Evolutionary conservation across 306 rosid genomes (phyloP).

Genomic region (Fagus sylvatica): DNA sequence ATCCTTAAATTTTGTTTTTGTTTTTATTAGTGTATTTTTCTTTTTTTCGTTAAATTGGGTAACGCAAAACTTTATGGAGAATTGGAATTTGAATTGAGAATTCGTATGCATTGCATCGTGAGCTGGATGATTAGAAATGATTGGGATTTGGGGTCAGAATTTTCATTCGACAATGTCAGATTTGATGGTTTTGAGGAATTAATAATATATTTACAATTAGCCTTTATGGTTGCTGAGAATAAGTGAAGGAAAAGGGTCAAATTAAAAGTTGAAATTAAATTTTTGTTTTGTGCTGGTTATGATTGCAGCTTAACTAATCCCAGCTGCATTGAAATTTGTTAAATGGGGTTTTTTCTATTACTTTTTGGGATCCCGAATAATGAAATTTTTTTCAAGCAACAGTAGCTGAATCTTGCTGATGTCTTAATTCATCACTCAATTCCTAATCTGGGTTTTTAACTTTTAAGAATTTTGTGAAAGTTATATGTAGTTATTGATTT

Average conservation of each 20-base stretch:
- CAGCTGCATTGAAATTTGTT: background rate
- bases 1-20: background rate
- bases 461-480: conserved; percentile 10
- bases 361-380: background rate
- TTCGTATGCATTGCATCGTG: conserved; percentile 16
- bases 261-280: background rate
- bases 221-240: conserved; percentile 13
- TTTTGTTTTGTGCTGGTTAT: background rate
- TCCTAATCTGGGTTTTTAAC: background rate
- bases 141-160: conserved; percentile 1
- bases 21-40: background rate
- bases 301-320: background rate
- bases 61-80: background rate
- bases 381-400: background rate
- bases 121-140: background rate
- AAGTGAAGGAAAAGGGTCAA: background rate
- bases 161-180: conserved; percentile 7
- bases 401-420: conserved; percentile 12
- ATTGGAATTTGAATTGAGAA: conserved; percentile 4
- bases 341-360: background rate
- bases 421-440: background rate
- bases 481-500: conserved; percentile 20
- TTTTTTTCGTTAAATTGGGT: background rate
- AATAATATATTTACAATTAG: background rate
- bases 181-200: background rate